Conservation (phyloP, 768 basidiomycete species). For the Cyclocybe cylindracea region DNA sequence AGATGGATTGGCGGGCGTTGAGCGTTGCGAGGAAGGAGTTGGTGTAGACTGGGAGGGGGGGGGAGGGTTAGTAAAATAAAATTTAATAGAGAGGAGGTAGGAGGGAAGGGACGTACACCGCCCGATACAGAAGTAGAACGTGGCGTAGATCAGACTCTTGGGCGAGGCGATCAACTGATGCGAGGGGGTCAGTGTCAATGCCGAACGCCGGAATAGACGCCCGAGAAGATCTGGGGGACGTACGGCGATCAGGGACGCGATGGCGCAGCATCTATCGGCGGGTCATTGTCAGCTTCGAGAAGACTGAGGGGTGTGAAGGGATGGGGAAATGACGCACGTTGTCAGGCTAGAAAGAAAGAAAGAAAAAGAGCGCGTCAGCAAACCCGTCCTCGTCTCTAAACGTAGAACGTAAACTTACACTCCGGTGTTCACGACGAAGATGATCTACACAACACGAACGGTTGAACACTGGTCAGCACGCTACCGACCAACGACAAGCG, state of each 20-base stretch:
- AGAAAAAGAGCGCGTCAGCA: conserved; percentile 3
- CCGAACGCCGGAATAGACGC: too few relatives aligned
- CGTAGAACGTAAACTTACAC: conserved; percentile 29
- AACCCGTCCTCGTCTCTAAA: too few relatives aligned
- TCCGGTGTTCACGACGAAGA: conserved; percentile 58
- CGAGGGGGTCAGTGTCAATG: too few relatives aligned
- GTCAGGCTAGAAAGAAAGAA: conserved; percentile 29
- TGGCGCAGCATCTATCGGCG: conserved; percentile 39
- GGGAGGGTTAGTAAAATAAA: not conserved
- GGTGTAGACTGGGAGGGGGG: conserved; percentile 39
- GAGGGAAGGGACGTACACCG: conserved; percentile 33
- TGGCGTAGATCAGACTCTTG: conserved; percentile 45
- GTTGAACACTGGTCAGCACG: not conserved
- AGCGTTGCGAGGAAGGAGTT: conserved; percentile 55
- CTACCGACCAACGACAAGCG: too few relatives aligned
- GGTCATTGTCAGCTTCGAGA: not conserved
- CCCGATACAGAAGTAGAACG: conserved; percentile 56
- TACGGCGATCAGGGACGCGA: conserved; percentile 50
- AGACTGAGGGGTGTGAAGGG: too few relatives aligned
- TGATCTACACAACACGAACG: conserved; percentile 31
- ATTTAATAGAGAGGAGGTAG: too few relatives aligned
- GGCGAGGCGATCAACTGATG: conserved; percentile 38
- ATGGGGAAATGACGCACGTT: conserved; percentile 29
- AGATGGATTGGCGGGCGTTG: conserved; percentile 44
- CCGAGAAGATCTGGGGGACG: too few relatives aligned